Conservation (phyloP, 208 protist genomes). For the Tritrichomonas musculus region DNA sequence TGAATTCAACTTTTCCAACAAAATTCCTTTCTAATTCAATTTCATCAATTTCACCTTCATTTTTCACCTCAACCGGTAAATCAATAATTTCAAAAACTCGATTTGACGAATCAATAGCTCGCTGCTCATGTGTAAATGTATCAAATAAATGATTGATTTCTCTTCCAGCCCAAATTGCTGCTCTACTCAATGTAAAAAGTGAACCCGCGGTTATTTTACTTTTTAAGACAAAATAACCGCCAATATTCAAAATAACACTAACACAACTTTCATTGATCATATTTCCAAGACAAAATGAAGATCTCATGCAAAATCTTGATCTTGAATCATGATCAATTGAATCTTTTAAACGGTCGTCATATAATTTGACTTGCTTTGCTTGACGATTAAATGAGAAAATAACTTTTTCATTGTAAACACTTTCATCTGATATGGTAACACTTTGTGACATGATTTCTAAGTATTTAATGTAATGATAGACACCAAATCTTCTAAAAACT, state of each 20-base stretch:
- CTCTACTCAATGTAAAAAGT: neutral
- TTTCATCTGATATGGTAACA: neutral
- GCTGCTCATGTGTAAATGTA: neutral
- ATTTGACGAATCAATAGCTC: neutral
- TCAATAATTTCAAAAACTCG: neutral
- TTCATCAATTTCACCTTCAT: neutral
- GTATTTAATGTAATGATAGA: neutral
- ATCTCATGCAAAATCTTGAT: neutral
- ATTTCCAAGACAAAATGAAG: neutral
- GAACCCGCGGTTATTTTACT: neutral
- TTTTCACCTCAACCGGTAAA: too few relatives aligned
- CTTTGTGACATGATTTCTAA: neutral
- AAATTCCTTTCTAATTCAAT: neutral
- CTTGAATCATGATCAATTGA: neutral
- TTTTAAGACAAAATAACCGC: neutral
- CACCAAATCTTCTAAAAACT: neutral
- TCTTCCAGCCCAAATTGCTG: neutral
- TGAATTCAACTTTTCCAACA: neutral
- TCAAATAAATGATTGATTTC: neutral
- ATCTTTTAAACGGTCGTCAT: neutral
- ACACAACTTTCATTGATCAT: neutral
- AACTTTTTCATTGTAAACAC: neutral
- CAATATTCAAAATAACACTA: neutral
- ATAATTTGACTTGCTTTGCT: neutral
- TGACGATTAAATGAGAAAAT: neutral